phyloP scores from a whole-genome alignment of 2,329 filamentous ascomycete species.

The Colletotrichum neosansevieriae region DNA sequence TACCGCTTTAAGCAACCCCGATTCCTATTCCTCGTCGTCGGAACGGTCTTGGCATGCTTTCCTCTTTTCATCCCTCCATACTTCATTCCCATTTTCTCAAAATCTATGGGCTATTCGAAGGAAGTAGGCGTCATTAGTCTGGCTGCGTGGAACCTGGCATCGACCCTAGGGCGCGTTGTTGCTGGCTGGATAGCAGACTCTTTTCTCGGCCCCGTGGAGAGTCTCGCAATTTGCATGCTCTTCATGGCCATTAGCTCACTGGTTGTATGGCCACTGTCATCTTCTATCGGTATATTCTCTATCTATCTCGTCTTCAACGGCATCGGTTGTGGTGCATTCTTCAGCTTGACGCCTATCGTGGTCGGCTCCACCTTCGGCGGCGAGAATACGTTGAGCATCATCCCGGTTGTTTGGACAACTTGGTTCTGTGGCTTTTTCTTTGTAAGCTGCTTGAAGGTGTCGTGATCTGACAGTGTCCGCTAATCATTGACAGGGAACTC shows the following conservation, averaged over 20 bases:
- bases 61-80: conserved; percentile 47
- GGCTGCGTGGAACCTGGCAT: conserved; percentile 46
- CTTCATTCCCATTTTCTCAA: conserved; percentile 46
- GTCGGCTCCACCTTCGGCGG: conserved; percentile 43
- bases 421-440: conserved; percentile 48
- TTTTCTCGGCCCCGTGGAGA: conserved; percentile 45
- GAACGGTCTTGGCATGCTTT: conserved; percentile 44
- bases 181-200: conserved; percentile 46
- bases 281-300: conserved; percentile 42
- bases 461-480: too few relatives aligned
- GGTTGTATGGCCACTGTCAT: conserved; percentile 46
- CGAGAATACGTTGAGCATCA: conserved; percentile 44
- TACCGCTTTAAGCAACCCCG: conserved; percentile 44
- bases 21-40: conserved; percentile 44
- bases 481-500: conserved; percentile 42
- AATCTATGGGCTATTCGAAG: conserved; percentile 43
- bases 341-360: conserved; percentile 45
- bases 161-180: conserved; percentile 44
- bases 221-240: conserved; percentile 44
- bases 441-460: conserved; percentile 35
- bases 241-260: conserved; percentile 45
- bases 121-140: conserved; percentile 43
- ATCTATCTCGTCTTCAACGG: conserved; percentile 46
- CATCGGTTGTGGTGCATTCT: conserved; percentile 47
- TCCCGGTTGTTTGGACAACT: conserved; percentile 46